Evolutionary conservation across 2,329 filamentous ascomycete species (phyloP).

Genomic region (Neonectria hederae): DNA sequence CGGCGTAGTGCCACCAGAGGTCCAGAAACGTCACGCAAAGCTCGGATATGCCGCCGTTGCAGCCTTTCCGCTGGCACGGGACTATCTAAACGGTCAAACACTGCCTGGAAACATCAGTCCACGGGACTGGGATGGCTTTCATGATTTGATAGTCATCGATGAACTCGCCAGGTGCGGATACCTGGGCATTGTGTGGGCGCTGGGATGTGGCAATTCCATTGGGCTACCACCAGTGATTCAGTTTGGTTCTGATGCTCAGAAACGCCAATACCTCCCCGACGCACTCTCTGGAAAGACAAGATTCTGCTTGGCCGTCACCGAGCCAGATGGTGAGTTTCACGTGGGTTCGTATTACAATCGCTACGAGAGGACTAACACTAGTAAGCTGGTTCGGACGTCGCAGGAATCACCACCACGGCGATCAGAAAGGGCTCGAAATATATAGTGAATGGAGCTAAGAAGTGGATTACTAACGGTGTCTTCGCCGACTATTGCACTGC

Average conservation of each 20-base stretch:
- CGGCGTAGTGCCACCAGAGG: conserved; percentile 13
- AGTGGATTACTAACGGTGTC: conserved; percentile 30
- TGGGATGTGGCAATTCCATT: conserved; percentile 69
- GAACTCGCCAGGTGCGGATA: conserved; percentile 64
- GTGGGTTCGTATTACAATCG: background rate
- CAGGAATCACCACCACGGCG: conserved; percentile 24
- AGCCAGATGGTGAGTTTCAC: conserved; percentile 26
- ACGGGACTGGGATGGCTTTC: conserved; percentile 64
- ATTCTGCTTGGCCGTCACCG: conserved; percentile 35
- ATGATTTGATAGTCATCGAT: conserved; percentile 63
- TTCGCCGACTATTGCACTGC: conserved; percentile 30
- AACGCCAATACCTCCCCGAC: conserved; percentile 34
- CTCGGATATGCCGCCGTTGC: conserved; percentile 14
- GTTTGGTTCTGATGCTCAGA: conserved; percentile 61
- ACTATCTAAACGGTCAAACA: conserved; percentile 1
- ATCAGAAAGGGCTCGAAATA: conserved; percentile 19
- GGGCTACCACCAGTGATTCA: conserved; percentile 71
- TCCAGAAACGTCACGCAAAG: conserved; percentile 13
- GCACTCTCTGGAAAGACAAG: conserved; percentile 18
- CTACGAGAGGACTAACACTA: background rate
- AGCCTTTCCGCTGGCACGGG: conserved; percentile 3
- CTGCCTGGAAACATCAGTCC: background rate
- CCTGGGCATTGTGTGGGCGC: conserved; percentile 62
- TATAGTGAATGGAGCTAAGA: conserved; percentile 29
- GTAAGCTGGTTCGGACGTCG: conserved; percentile 31